Evolutionary conservation across 345 rosid genomes (phyloP).

Genomic region (Brassica cretica): DNA sequence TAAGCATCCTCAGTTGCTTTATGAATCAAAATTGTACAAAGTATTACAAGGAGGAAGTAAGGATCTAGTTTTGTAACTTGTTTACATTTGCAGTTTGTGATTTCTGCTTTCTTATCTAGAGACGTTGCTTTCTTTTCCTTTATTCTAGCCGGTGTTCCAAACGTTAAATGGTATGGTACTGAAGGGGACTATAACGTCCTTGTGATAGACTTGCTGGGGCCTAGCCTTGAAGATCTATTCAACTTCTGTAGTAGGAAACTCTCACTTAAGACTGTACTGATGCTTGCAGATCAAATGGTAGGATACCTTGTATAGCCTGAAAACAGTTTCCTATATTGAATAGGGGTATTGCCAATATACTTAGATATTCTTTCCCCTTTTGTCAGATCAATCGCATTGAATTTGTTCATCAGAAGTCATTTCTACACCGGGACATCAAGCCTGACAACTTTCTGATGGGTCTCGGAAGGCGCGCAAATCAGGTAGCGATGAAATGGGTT

Average conservation of each 20-base stretch:
- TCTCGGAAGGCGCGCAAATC: constrained; percentile 82
- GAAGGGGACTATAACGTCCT: constrained; percentile 89
- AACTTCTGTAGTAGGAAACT: constrained; percentile 84
- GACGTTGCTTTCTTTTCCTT: constrained; percentile 28
- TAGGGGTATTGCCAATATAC: not conserved
- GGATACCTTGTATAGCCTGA: constrained; percentile 24
- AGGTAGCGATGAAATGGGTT: constrained; percentile 45
- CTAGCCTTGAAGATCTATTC: constrained; percentile 92
- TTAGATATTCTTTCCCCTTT: constrained; percentile 12
- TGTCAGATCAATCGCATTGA: constrained; percentile 83
- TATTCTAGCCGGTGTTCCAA: constrained; percentile 76
- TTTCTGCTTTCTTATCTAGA: constrained; percentile 27
- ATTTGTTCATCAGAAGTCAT: constrained; percentile 82
- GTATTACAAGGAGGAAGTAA: constrained; percentile 97
- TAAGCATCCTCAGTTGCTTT: constrained; percentile 90
- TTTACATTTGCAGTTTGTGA: constrained; percentile 15
- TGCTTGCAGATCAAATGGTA: constrained; percentile 98
- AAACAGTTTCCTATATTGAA: not conserved
- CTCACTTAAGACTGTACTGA: constrained; percentile 81
- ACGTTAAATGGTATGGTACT: constrained; percentile 78
- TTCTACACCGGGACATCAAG: constrained; percentile 87
- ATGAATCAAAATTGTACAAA: constrained; percentile 87
- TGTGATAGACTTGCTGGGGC: constrained; percentile 86
- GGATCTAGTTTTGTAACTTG: constrained; percentile 15
- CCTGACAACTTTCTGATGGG: constrained; percentile 96